Percentiles rank a stretch among this genome's conserved stretches.
These are phyloP conservation scores for Solanum corneliomulleri DNA, from an alignment of 257 asterid genomes.

Conservation along the genomic window DNA sequence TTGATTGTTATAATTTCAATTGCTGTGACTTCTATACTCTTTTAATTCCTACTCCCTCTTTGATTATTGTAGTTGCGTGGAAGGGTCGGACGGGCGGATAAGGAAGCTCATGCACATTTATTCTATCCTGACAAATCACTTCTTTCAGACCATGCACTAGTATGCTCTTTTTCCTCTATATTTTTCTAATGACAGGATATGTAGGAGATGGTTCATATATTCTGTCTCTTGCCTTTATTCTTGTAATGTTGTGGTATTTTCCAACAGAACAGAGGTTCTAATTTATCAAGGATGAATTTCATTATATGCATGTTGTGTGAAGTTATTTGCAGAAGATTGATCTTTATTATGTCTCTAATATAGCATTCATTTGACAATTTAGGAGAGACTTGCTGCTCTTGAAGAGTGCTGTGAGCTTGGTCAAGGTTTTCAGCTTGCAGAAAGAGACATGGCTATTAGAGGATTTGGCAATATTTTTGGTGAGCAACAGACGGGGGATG, in stretches of 20 bases:
- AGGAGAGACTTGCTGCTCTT: slow-evolving; percentile 94
- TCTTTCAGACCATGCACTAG: slow-evolving; percentile 85
- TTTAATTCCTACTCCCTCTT: not conserved
- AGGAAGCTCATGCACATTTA: slow-evolving; percentile 92
- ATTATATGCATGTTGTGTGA: not conserved
- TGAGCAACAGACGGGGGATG: slow-evolving; percentile 98
- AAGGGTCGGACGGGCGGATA: slow-evolving; percentile 97
- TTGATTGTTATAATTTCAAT: not conserved
- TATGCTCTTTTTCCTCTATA: slow-evolving; percentile 30
- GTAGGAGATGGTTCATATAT: not conserved
- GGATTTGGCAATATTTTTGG: slow-evolving; percentile 98
- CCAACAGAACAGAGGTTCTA: not conserved
- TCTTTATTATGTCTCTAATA: not conserved
- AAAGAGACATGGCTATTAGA: slow-evolving; percentile 97
- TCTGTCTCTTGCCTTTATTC: not conserved
- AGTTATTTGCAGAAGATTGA: not conserved
- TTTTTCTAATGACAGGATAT: slow-evolving; percentile 1
- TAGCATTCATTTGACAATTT: slow-evolving; percentile 14
- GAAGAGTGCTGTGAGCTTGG: slow-evolving; percentile 95
- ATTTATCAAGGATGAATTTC: not conserved
- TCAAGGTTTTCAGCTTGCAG: slow-evolving; percentile 97
- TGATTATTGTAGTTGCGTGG: slow-evolving; percentile 70
- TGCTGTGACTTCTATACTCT: not conserved
- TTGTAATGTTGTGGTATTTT: not conserved
- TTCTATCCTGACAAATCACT: slow-evolving; percentile 85